Percentiles rank a stretch among this genome's conserved stretches.
Evolutionary conservation across 768 basidiomycete species (phyloP).

Genomic region (Megacollybia marginata): DNA sequence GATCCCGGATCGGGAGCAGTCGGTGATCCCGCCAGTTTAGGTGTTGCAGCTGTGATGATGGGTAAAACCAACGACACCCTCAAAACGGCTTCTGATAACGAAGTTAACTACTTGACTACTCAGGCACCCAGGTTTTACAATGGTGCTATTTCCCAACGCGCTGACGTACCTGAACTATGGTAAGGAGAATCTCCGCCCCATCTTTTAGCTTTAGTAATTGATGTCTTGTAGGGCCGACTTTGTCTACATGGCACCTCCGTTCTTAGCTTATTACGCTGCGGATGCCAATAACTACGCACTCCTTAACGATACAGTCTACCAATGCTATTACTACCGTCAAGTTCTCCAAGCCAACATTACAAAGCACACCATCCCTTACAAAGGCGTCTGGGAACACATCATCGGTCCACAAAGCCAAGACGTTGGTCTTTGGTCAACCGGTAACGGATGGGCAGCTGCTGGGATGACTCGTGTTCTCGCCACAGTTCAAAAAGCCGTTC

Average conservation of each 20-base stretch:
- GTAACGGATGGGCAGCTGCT: slow-evolving; percentile 68
- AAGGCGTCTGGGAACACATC: slow-evolving; percentile 21
- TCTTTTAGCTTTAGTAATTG: neutral
- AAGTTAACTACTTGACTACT: slow-evolving; percentile 35
- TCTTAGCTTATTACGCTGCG: slow-evolving; percentile 40
- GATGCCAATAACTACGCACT: slow-evolving; percentile 26
- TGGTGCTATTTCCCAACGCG: slow-evolving; percentile 50
- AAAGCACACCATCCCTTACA: neutral
- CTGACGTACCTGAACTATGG: slow-evolving; percentile 43
- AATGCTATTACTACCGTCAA: slow-evolving; percentile 33
- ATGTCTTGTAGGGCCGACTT: slow-evolving; percentile 37
- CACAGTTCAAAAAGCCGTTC: slow-evolving; percentile 35
- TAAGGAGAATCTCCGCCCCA: slow-evolving; percentile 10
- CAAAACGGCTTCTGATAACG: slow-evolving; percentile 27
- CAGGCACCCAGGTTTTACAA: slow-evolving; percentile 31
- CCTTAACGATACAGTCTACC: slow-evolving; percentile 28
- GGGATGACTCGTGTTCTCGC: slow-evolving; percentile 58
- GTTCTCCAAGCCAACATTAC: slow-evolving; percentile 22
- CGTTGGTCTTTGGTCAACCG: slow-evolving; percentile 40
- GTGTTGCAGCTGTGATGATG: slow-evolving; percentile 33
- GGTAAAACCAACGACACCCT: slow-evolving; percentile 30
- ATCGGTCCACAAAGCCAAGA: slow-evolving; percentile 30
- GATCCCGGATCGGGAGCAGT: slow-evolving; percentile 37
- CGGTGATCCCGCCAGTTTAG: slow-evolving; percentile 50
- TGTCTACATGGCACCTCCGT: slow-evolving; percentile 45